These are phyloP conservation scores for Inonotus hispidus DNA, from an alignment of 1,284 basidiomycete genomes.

Conservation along the genomic window DNA sequence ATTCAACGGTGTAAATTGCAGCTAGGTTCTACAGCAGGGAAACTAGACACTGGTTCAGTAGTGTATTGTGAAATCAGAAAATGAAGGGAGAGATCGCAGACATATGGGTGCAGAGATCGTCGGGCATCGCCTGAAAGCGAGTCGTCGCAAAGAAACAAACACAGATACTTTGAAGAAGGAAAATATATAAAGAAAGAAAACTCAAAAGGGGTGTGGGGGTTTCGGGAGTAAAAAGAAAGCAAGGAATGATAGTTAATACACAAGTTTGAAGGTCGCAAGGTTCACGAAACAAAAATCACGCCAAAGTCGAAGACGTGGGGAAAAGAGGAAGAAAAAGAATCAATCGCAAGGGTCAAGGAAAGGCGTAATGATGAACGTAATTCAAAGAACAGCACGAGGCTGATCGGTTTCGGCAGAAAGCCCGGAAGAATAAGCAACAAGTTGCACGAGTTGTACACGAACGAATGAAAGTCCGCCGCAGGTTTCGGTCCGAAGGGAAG, in stretches of 20 bases:
- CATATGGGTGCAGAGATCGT: conserved; percentile 8
- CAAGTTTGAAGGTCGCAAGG: conserved; percentile 4
- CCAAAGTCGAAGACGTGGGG: conserved; percentile 6
- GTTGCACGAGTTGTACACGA: conserved; percentile 11
- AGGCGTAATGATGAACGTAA: not conserved
- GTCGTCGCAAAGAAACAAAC: conserved; percentile 8
- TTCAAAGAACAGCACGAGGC: not conserved
- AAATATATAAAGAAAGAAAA: not conserved
- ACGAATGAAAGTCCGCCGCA: conserved; percentile 12
- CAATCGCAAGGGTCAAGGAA: conserved; percentile 10
- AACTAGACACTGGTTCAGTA: conserved; percentile 14
- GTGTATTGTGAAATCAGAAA: conserved; percentile 2
- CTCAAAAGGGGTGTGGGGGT: not conserved
- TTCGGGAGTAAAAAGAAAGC: conserved; percentile 1
- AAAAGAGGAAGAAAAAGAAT: not conserved
- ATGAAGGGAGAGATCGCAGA: not conserved
- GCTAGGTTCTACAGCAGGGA: conserved; percentile 10
- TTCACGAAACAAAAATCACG: conserved; percentile 1
- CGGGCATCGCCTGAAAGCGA: not conserved
- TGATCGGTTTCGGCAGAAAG: conserved; percentile 3
- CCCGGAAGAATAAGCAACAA: conserved; percentile 6
- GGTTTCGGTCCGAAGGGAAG: conserved; percentile 10
- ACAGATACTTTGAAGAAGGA: not conserved
- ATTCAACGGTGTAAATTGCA: conserved; percentile 6
- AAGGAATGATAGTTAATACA: conserved; percentile 10